Conservation (phyloP, 2,329 filamentous ascomycete genomes). For the Aphanocladium album region DNA sequence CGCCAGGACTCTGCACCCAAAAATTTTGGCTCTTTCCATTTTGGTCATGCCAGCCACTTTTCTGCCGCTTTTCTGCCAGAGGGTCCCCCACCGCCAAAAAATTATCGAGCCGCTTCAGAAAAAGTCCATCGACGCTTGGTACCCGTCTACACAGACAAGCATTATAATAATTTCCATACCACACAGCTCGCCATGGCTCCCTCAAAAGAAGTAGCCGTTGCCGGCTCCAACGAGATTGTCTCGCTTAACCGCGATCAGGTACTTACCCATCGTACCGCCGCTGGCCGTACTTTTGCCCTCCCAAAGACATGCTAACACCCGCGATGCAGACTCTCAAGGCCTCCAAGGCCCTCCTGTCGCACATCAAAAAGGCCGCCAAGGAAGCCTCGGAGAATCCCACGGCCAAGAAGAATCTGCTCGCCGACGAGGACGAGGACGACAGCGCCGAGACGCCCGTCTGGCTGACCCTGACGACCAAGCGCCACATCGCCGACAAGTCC, state of each 20-base stretch:
- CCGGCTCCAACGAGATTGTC: slow-evolving; percentile 27
- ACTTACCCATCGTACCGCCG: not conserved
- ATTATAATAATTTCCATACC: slow-evolving; percentile 17
- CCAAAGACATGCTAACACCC: slow-evolving; percentile 11
- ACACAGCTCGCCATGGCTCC: slow-evolving; percentile 32
- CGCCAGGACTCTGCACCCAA: slow-evolving; percentile 1
- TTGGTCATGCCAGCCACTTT: slow-evolving; percentile 5
- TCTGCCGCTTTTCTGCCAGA: slow-evolving; percentile 11
- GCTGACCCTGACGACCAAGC: slow-evolving; percentile 61
- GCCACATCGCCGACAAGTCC: slow-evolving; percentile 65
- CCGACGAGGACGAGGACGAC: slow-evolving; percentile 39
- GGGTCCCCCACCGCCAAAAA: slow-evolving; percentile 27
- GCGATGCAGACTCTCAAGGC: slow-evolving; percentile 52
- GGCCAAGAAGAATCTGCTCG: slow-evolving; percentile 54
- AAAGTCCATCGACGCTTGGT: not conserved
- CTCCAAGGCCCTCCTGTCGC: slow-evolving; percentile 55
- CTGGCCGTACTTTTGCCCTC: no score
- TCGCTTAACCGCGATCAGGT: slow-evolving; percentile 40
- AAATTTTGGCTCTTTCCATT: not conserved
- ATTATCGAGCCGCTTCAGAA: slow-evolving; percentile 7
- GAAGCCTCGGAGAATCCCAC: slow-evolving; percentile 38
- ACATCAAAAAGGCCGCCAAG: slow-evolving; percentile 54
- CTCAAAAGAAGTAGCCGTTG: slow-evolving; percentile 34
- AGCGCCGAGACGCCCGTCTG: slow-evolving; percentile 51
- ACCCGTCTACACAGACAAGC: not conserved